phyloP scores from a whole-genome alignment of 805 yeast genomes.

The Yarrowia divulgata region DNA sequence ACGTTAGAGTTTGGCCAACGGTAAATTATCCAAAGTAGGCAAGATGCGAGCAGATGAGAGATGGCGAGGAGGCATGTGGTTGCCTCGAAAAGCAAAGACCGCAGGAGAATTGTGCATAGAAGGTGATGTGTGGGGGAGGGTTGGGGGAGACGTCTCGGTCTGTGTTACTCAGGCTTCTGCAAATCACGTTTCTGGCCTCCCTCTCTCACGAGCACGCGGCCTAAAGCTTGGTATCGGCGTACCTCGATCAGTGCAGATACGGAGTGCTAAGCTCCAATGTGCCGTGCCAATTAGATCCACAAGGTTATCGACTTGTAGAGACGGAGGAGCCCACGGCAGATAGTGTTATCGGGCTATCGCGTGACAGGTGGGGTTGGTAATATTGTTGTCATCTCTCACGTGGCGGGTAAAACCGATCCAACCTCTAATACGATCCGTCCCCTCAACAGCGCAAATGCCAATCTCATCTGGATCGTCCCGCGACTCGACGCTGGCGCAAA shows the following conservation, averaged over 20 bases:
- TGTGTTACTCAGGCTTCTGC: too few species aligned
- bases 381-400: too few species aligned
- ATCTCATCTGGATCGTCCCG: too few species aligned
- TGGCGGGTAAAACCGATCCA: too few species aligned
- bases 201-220: neutral
- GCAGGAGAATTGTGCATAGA: neutral
- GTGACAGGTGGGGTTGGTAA: too few species aligned
- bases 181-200: too few species aligned
- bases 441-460: too few species aligned
- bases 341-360: too few species aligned
- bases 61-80: neutral
- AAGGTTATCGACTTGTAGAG: neutral
- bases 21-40: constrained; percentile 23
- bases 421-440: too few species aligned
- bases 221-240: constrained; percentile 5
- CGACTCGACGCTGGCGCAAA: neutral
- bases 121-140: too few species aligned
- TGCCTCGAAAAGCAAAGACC: constrained; percentile 3
- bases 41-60: constrained; percentile 14
- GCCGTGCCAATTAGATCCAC: constrained; percentile 8
- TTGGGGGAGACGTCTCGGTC: too few species aligned
- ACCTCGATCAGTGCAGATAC: constrained; percentile 27
- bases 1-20: neutral
- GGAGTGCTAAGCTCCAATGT: constrained; percentile 6
- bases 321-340: too few species aligned